A percentile compares a stretch with the other conserved stretches of the same genome.
These are phyloP conservation scores for Ustilago cynodontis DNA, from an alignment of 1,284 basidiomycete genomes.

Conservation along the genomic window DNA sequence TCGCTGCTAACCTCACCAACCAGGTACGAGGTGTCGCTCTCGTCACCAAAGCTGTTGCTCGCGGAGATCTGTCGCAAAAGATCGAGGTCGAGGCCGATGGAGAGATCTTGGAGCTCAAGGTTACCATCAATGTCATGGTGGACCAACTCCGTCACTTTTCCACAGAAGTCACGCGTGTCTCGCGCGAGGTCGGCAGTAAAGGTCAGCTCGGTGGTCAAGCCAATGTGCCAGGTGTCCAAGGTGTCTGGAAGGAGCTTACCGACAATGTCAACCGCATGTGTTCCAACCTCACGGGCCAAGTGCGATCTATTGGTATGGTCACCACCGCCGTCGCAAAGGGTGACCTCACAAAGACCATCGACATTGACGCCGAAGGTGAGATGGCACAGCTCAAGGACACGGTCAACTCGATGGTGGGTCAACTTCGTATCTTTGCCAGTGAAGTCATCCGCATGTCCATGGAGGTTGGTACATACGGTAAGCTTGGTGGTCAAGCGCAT, in stretches of 20 bases:
- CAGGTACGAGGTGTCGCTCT: conserved; percentile 95
- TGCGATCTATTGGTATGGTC: conserved; percentile 87
- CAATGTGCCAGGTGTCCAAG: conserved; percentile 69
- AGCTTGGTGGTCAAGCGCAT: conserved; percentile 68
- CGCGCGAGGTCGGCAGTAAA: conserved; percentile 71
- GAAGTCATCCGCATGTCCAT: conserved; percentile 74
- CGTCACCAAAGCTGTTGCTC: conserved; percentile 97
- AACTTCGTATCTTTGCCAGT: conserved; percentile 83
- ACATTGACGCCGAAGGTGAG: conserved; percentile 87
- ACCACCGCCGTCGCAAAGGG: conserved; percentile 86
- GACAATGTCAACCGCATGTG: conserved; percentile 90
- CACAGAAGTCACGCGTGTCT: conserved; percentile 95
- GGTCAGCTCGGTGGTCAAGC: conserved; percentile 69
- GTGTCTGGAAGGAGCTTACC: conserved; percentile 70
- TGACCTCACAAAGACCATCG: conserved; percentile 74
- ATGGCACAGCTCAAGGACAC: conserved; percentile 85
- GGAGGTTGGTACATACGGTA: conserved; percentile 69
- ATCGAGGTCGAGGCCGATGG: conserved; percentile 97
- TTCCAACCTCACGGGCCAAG: conserved; percentile 90
- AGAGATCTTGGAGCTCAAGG: conserved; percentile 96
- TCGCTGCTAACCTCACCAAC: conserved; percentile 77
- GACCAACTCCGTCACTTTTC: conserved; percentile 88
- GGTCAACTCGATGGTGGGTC: conserved; percentile 90
- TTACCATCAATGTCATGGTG: conserved; percentile 97
- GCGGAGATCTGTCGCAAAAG: conserved; percentile 93